Percentiles rank a stretch among this genome's conserved stretches.
phyloP scores from a whole-genome alignment of 306 rosid species.

The Hippophae tibetana region DNA sequence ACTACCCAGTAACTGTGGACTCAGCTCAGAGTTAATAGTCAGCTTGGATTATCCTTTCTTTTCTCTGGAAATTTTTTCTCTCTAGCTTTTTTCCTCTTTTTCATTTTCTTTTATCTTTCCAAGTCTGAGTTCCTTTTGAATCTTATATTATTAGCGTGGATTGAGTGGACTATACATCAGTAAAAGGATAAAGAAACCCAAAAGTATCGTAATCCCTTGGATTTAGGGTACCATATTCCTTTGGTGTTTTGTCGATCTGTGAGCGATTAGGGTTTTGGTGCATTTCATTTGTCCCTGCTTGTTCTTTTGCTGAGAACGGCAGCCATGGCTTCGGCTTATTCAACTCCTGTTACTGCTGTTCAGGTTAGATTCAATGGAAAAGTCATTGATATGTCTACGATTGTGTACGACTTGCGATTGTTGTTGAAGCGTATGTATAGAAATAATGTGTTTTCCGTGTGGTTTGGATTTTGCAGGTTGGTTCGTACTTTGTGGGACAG shows the following conservation, averaged over 20 bases:
- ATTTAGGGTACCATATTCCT: conserved; percentile 31
- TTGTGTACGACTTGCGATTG: background rate
- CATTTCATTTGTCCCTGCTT: conserved; percentile 15
- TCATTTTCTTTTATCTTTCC: too few relatives aligned
- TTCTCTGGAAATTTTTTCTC: too few relatives aligned
- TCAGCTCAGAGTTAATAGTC: too few relatives aligned
- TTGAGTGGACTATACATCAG: background rate
- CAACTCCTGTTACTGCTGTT: conserved; percentile 73
- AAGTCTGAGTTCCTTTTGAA: too few relatives aligned
- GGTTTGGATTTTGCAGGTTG: conserved; percentile 42
- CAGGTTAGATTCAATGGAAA: conserved; percentile 44
- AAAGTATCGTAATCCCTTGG: background rate
- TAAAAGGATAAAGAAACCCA: background rate
- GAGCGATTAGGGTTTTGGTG: conserved; percentile 15
- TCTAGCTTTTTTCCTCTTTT: too few relatives aligned
- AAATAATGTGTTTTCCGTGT: background rate
- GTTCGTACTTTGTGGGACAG: conserved; percentile 94
- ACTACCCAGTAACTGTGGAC: too few relatives aligned
- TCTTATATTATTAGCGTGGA: too few relatives aligned
- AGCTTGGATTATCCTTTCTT: too few relatives aligned
- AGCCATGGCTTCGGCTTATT: conserved; percentile 70
- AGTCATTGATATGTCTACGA: background rate
- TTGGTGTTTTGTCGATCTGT: conserved; percentile 31
- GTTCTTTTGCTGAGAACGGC: conserved; percentile 18
- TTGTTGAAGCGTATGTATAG: background rate